phyloP scores from a whole-genome alignment of 1,284 basidiomycete genomes.

The Austropuccinia psidii region DNA sequence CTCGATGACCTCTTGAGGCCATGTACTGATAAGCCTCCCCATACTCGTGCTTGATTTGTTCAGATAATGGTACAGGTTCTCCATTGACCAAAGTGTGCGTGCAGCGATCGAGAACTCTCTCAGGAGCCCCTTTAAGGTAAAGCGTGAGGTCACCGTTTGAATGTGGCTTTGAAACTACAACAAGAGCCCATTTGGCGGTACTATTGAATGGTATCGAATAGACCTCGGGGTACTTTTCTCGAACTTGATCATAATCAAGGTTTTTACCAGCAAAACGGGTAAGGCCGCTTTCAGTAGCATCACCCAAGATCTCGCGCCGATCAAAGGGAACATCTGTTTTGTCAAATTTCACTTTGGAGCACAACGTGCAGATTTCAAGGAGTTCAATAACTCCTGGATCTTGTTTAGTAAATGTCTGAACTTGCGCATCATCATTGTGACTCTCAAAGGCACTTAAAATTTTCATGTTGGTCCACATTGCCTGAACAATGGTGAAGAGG shows the following conservation, averaged over 20 bases:
- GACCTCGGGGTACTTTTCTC: conserved; percentile 55
- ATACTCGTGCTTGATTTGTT: conserved; percentile 55
- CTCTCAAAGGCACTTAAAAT: conserved; percentile 49
- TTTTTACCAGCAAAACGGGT: conserved; percentile 58
- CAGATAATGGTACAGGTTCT: conserved; percentile 52
- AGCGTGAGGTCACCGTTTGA: conserved; percentile 18
- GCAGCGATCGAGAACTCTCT: conserved; percentile 60
- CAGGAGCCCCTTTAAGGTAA: conserved; percentile 57
- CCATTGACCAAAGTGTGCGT: conserved; percentile 57
- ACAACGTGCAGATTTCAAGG: conserved; percentile 58
- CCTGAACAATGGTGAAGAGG: conserved; percentile 52
- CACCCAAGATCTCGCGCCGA: conserved; percentile 59
- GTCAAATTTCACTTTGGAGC: conserved; percentile 63
- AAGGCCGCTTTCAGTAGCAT: conserved; percentile 63
- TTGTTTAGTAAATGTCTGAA: conserved; percentile 53
- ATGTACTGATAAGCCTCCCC: conserved; percentile 63
- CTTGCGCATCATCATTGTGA: conserved; percentile 59
- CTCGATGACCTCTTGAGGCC: conserved; percentile 62
- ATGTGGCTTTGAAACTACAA: conserved; percentile 53
- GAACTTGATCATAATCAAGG: conserved; percentile 55
- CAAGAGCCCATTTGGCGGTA: conserved; percentile 63
- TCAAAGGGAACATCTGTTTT: conserved; percentile 58
- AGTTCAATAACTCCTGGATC: conserved; percentile 59
- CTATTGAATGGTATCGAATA: conserved; percentile 67
- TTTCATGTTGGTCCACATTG: conserved; percentile 7